phyloP scores from a whole-genome alignment of 169 alveolate genomes.

The Cryptosporidium ryanae region DNA sequence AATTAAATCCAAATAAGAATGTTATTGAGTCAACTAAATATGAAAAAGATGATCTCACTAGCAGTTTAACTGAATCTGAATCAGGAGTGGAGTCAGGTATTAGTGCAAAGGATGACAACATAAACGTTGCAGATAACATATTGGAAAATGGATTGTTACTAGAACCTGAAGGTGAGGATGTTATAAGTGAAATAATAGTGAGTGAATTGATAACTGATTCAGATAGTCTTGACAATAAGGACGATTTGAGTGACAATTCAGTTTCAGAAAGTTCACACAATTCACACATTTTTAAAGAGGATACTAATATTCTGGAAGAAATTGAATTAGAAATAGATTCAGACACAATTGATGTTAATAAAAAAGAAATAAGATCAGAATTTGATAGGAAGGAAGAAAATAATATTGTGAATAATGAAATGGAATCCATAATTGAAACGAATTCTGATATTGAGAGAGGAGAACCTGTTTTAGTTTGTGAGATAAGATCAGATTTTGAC shows the following conservation, averaged over 20 bases:
- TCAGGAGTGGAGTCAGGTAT: background rate
- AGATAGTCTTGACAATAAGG: constrained; percentile 6
- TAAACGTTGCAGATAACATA: background rate
- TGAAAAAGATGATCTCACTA: background rate
- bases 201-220: background rate
- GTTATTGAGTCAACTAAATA: background rate
- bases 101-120: background rate
- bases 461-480: no score
- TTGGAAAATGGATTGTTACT: background rate
- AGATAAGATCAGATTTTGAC: no score
- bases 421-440: no score
- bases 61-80: background rate
- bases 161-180: constrained; percentile 1
- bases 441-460: no score
- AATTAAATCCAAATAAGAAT: no score
- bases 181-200: background rate
- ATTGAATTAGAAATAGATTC: background rate
- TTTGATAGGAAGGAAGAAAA: no score
- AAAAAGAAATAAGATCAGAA: no score
- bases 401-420: no score
- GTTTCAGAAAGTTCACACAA: background rate
- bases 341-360: no score
- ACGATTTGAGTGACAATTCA: background rate
- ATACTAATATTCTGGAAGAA: background rate
- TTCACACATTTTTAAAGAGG: no score